phyloP scores from a whole-genome alignment of 371 early-diverging fungal species.

The Saksenaea oblongispora region DNA sequence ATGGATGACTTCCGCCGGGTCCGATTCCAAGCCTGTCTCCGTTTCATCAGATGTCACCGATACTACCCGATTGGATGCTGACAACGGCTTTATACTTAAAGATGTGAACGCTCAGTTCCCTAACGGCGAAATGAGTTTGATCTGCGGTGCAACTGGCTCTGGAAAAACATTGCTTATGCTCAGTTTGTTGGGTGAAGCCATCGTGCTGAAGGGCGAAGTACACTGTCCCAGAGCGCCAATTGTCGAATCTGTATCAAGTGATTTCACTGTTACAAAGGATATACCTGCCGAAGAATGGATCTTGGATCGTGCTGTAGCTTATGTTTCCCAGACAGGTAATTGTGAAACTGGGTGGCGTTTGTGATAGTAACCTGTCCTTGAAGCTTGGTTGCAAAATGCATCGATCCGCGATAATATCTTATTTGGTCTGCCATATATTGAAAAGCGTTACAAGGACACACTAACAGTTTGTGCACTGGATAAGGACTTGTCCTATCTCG shows the following conservation, averaged over 20 bases:
- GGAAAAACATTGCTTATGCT: slow-evolving; percentile 68
- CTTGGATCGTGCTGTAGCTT: slow-evolving; percentile 17
- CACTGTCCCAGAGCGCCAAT: slow-evolving; percentile 46
- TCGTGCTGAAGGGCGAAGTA: slow-evolving; percentile 41
- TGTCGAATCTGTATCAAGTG: slow-evolving; percentile 24
- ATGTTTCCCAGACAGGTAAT: slow-evolving; percentile 20
- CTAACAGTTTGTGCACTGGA: slow-evolving; percentile 55
- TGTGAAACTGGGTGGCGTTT: not conserved
- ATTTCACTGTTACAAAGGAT: not conserved
- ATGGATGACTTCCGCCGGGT: slow-evolving; percentile 15
- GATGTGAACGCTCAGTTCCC: slow-evolving; percentile 59
- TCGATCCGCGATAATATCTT: slow-evolving; percentile 59
- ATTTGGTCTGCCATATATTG: slow-evolving; percentile 37
- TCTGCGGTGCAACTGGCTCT: slow-evolving; percentile 69
- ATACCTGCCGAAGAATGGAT: slow-evolving; percentile 14
- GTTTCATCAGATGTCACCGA: not conserved
- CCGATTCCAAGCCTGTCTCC: slow-evolving; percentile 21
- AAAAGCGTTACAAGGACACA: slow-evolving; percentile 45
- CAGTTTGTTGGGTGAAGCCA: slow-evolving; percentile 67
- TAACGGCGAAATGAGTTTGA: slow-evolving; percentile 51
- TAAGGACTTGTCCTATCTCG: slow-evolving; percentile 46
- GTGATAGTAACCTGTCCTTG: not conserved
- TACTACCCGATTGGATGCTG: slow-evolving; percentile 18
- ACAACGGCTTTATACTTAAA: slow-evolving; percentile 43
- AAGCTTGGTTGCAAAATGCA: slow-evolving; percentile 81